phyloP scores from a whole-genome alignment of 1,284 basidiomycete genomes.

The Porogramme epimiltina region DNA sequence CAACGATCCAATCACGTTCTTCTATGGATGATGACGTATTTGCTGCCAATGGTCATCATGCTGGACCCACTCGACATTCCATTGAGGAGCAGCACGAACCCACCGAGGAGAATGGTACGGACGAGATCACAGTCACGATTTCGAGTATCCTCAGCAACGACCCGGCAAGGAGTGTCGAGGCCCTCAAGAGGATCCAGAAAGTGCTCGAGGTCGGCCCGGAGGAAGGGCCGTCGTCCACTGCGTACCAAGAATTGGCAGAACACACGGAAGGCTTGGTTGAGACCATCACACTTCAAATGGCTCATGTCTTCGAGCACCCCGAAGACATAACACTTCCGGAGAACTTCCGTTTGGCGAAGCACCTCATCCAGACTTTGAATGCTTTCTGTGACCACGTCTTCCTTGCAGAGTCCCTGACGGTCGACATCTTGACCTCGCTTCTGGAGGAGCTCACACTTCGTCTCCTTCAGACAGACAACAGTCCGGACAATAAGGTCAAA shows the following conservation, averaged over 20 bases:
- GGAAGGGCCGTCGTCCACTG: constrained; percentile 62
- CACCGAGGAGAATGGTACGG: constrained; percentile 32
- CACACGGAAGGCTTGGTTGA: constrained; percentile 88
- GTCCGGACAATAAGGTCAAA: constrained; percentile 71
- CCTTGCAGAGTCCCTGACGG: constrained; percentile 80
- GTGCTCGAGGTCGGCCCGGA: constrained; percentile 77
- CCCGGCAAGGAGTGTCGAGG: constrained; percentile 85
- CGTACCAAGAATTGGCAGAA: constrained; percentile 79
- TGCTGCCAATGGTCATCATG: constrained; percentile 14
- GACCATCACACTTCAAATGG: constrained; percentile 87
- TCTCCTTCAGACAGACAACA: constrained; percentile 90
- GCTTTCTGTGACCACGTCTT: constrained; percentile 87
- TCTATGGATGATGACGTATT: constrained; percentile 15
- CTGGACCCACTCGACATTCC: constrained; percentile 4
- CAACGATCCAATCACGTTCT: constrained; percentile 13
- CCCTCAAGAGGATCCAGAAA: constrained; percentile 89
- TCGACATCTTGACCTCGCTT: constrained; percentile 77
- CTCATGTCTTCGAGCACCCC: constrained; percentile 82
- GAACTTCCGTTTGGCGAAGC: constrained; percentile 91
- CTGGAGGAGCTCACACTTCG: constrained; percentile 88
- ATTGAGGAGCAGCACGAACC: constrained; percentile 13
- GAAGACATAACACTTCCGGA: constrained; percentile 73
- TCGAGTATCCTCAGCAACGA: constrained; percentile 87
- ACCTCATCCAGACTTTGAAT: constrained; percentile 92
- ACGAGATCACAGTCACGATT: constrained; percentile 76